Percentiles rank a stretch among this genome's conserved stretches.
Conservation (phyloP, 768 basidiomycete genomes). For the Kwoniella pini region DNA sequence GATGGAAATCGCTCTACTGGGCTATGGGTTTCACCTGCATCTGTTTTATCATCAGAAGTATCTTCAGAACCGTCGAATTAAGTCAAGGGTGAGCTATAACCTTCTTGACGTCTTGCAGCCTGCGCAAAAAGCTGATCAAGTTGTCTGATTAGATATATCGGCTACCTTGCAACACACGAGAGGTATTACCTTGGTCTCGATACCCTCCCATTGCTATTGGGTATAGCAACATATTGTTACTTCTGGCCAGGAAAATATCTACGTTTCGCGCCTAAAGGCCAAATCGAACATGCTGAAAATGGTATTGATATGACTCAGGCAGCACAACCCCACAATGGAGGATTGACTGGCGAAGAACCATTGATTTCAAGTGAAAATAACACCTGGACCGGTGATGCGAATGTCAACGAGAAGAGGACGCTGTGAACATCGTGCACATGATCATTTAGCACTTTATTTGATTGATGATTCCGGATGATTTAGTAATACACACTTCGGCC, state of each 20-base stretch:
- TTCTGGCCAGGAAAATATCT: constrained; percentile 53
- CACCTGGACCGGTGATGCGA: no score
- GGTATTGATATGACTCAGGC: not conserved
- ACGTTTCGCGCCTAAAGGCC: constrained; percentile 10
- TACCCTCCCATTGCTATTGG: constrained; percentile 50
- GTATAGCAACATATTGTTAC: constrained; percentile 44
- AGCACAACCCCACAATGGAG: not conserved
- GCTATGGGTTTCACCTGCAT: constrained; percentile 54
- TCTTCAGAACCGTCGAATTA: constrained; percentile 51
- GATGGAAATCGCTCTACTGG: constrained; percentile 52
- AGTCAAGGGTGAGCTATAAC: constrained; percentile 41
- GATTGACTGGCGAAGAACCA: not conserved
- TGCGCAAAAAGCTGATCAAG: no score
- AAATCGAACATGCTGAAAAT: not conserved
- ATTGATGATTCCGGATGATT: no score
- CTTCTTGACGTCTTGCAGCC: not conserved
- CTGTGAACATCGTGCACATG: no score
- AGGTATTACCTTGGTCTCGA: constrained; percentile 51
- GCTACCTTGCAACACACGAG: constrained; percentile 52
- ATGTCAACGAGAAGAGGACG: no score
- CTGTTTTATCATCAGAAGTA: constrained; percentile 52
- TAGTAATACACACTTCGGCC: no score
- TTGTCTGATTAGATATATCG: constrained; percentile 42
- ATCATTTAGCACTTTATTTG: no score
- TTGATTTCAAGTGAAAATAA: no score